A percentile compares a stretch with the other conserved stretches of the same genome.
Evolutionary conservation across 306 rosid genomes (phyloP).

Genomic region (Dalbergia cochinchinensis): DNA sequence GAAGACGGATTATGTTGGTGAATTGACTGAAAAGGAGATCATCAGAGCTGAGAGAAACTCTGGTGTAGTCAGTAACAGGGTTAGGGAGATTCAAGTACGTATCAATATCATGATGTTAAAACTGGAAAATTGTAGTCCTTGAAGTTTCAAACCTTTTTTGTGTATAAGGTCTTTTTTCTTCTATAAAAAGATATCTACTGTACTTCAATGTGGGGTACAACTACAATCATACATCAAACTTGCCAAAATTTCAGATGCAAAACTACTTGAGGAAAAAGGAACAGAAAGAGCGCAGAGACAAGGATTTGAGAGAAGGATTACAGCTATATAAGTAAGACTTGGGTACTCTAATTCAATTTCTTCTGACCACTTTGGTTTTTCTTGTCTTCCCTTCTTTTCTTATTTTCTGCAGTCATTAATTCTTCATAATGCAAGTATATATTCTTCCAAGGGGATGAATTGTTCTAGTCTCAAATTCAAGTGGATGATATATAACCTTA

Average conservation of each 20-base stretch:
- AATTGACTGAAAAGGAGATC: conserved; percentile 84
- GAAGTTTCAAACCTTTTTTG: conserved; percentile 18
- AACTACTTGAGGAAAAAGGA: conserved; percentile 79
- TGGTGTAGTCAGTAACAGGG: conserved; percentile 82
- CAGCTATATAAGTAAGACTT: conserved; percentile 78
- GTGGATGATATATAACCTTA: neutral
- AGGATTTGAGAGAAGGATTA: conserved; percentile 82
- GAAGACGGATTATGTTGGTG: conserved; percentile 63
- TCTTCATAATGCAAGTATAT: neutral
- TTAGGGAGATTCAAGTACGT: conserved; percentile 98
- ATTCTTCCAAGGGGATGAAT: conserved; percentile 15
- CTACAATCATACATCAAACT: conserved; percentile 41
- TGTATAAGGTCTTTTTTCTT: conserved; percentile 37
- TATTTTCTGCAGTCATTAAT: neutral
- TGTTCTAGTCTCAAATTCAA: neutral
- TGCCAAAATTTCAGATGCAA: conserved; percentile 77
- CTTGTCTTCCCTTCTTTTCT: conserved; percentile 23
- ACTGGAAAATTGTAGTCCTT: conserved; percentile 38
- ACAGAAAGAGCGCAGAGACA: conserved; percentile 71
- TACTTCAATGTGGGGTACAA: conserved; percentile 18
- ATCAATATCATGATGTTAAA: conserved; percentile 33
- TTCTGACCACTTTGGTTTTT: conserved; percentile 32
- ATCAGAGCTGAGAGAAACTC: conserved; percentile 97
- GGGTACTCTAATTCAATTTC: conserved; percentile 5
- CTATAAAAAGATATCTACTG: conserved; percentile 22